These are phyloP conservation scores for Scutellaria minor DNA, from an alignment of 257 asterid genomes.

Conservation along the genomic window DNA sequence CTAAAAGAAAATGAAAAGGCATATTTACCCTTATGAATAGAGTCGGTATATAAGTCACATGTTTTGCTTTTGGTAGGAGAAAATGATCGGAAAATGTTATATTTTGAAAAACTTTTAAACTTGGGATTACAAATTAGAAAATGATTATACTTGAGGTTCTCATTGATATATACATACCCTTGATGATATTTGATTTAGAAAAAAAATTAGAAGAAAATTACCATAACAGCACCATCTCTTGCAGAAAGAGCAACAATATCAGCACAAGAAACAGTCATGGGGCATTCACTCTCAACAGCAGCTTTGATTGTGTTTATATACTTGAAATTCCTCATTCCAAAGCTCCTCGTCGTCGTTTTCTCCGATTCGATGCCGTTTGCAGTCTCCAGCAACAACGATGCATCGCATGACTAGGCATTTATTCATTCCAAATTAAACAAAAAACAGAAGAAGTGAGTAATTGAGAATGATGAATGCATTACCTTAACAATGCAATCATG, in stretches of 20 bases:
- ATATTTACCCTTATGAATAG: too few relatives aligned
- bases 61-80: too few relatives aligned
- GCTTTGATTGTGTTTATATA: slow-evolving; percentile 61
- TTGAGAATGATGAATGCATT: not conserved
- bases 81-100: too few relatives aligned
- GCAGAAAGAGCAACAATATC: slow-evolving; percentile 89
- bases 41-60: too few relatives aligned
- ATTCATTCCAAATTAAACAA: too few relatives aligned
- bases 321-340: slow-evolving; percentile 82
- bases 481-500: slow-evolving; percentile 89
- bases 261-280: slow-evolving; percentile 81
- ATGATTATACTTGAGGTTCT: too few relatives aligned
- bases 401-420: slow-evolving; percentile 74
- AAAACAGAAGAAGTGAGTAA: too few relatives aligned
- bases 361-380: slow-evolving; percentile 59
- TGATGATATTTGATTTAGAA: not conserved
- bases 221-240: slow-evolving; percentile 71
- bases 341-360: slow-evolving; percentile 54
- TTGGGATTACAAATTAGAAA: too few relatives aligned
- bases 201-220: slow-evolving; percentile 22
- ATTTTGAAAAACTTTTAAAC: too few relatives aligned
- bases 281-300: slow-evolving; percentile 73
- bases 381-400: slow-evolving; percentile 68
- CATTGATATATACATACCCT: too few relatives aligned
- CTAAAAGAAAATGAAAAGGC: too few relatives aligned